Conservation (phyloP, 345 rosid species). For the Linum lewisii region DNA sequence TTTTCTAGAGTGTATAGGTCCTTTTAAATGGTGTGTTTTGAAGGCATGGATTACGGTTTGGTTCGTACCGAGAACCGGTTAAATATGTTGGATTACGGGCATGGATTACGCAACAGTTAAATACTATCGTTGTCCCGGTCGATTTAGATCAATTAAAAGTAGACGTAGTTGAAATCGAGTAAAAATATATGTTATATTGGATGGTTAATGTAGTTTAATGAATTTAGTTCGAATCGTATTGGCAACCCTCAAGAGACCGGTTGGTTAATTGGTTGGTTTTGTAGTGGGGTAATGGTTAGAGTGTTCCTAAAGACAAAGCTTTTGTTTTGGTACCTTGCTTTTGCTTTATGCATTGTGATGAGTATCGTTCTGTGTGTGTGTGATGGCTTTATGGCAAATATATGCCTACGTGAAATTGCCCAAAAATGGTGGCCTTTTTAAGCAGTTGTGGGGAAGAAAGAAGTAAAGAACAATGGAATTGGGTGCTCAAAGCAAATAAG, state of each 20-base stretch:
- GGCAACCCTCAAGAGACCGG: too few relatives aligned
- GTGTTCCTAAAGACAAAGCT: neutral
- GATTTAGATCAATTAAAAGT: too few relatives aligned
- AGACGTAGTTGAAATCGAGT: too few relatives aligned
- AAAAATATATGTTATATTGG: neutral
- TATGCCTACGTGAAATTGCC: neutral
- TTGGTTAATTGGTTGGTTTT: neutral
- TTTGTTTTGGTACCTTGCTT: constrained; percentile 17
- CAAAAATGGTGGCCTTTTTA: neutral
- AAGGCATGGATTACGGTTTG: too few relatives aligned
- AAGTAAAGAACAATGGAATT: too few relatives aligned
- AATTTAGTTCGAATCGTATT: neutral
- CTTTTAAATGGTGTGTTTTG: too few relatives aligned
- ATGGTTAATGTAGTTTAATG: neutral
- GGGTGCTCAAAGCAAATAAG: too few relatives aligned
- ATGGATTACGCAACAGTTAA: too few relatives aligned
- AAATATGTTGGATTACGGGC: too few relatives aligned
- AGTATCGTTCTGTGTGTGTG: constrained; percentile 13
- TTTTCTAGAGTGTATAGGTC: neutral
- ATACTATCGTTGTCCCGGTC: too few relatives aligned
- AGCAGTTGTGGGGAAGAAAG: neutral
- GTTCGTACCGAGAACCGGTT: too few relatives aligned
- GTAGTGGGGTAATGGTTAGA: neutral
- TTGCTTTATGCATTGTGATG: constrained; percentile 8
- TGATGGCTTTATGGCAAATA: neutral